A percentile compares a stretch with the other conserved stretches of the same genome.
Evolutionary conservation across 1,284 basidiomycete genomes (phyloP).

Genomic region (Tilletia indica): DNA sequence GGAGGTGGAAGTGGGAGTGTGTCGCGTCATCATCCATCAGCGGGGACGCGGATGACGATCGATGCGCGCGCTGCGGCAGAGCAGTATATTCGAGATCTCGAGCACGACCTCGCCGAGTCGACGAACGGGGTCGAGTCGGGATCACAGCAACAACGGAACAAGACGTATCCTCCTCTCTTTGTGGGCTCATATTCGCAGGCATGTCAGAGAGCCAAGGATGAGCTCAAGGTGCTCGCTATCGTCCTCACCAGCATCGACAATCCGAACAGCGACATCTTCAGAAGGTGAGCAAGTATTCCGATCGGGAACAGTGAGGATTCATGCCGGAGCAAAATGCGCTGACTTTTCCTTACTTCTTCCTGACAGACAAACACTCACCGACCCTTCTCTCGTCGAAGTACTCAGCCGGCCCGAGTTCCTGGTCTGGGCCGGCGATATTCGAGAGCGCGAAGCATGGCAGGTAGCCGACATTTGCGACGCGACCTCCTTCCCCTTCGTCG

Average conservation of each 20-base stretch:
- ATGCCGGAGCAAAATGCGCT: neutral
- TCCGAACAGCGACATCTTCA: constrained; percentile 81
- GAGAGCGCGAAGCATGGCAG: constrained; percentile 76
- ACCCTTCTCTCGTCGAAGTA: constrained; percentile 67
- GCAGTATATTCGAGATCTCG: constrained; percentile 33
- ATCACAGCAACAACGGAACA: neutral
- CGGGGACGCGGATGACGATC: constrained; percentile 11
- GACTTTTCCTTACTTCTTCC: neutral
- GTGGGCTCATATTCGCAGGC: constrained; percentile 80
- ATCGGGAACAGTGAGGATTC: neutral
- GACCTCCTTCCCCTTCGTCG: constrained; percentile 87
- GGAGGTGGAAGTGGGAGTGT: neutral
- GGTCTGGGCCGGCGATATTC: constrained; percentile 81
- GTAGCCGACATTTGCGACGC: constrained; percentile 80
- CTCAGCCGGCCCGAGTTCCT: constrained; percentile 71
- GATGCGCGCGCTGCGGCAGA: constrained; percentile 33
- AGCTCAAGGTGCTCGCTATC: constrained; percentile 74
- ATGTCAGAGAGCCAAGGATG: constrained; percentile 68
- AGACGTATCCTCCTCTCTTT: constrained; percentile 61
- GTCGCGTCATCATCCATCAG: constrained; percentile 1
- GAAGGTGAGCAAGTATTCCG: constrained; percentile 62
- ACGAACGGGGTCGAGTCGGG: neutral
- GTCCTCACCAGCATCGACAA: constrained; percentile 87
- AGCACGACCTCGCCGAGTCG: constrained; percentile 28
- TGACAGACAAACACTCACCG: constrained; percentile 70